These are phyloP conservation scores for Eimeria praecox DNA, from an alignment of 169 alveolate genomes.

Conservation along the genomic window DNA sequence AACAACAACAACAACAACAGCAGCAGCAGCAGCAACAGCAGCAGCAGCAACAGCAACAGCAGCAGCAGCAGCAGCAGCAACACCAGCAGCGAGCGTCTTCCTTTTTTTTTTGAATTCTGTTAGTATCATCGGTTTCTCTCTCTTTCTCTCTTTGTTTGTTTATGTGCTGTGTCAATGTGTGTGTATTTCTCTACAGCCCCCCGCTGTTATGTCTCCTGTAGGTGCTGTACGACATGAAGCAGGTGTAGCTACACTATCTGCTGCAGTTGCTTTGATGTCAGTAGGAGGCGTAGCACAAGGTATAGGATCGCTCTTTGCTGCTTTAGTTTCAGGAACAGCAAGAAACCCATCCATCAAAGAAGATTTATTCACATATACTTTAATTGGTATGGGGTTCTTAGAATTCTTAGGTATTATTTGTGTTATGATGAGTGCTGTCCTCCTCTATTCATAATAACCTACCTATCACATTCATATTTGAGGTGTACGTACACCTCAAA, in stretches of 20 bases:
- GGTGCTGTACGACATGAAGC: conserved; percentile 80
- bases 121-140: no score
- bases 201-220: not conserved
- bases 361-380: conserved; percentile 93
- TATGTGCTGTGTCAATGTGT: no score
- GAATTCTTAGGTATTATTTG: conserved; percentile 93
- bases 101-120: no score
- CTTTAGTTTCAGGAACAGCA: conserved; percentile 94
- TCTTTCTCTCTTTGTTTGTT: not conserved
- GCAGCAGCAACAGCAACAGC: no score
- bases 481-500: conserved; percentile 13
- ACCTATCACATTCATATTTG: not conserved
- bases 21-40: not conserved
- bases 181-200: conserved; percentile 1
- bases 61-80: no score
- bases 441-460: conserved; percentile 89
- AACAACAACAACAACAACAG: not conserved
- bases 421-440: conserved; percentile 93
- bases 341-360: conserved; percentile 94
- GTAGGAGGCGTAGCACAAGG: conserved; percentile 93
- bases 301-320: conserved; percentile 94
- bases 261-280: conserved; percentile 85
- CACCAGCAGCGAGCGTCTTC: no score
- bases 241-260: conserved; percentile 82
- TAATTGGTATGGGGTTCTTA: conserved; percentile 95